phyloP scores from a whole-genome alignment of 1,284 basidiomycete genomes.

The Ganoderma meredithae region DNA sequence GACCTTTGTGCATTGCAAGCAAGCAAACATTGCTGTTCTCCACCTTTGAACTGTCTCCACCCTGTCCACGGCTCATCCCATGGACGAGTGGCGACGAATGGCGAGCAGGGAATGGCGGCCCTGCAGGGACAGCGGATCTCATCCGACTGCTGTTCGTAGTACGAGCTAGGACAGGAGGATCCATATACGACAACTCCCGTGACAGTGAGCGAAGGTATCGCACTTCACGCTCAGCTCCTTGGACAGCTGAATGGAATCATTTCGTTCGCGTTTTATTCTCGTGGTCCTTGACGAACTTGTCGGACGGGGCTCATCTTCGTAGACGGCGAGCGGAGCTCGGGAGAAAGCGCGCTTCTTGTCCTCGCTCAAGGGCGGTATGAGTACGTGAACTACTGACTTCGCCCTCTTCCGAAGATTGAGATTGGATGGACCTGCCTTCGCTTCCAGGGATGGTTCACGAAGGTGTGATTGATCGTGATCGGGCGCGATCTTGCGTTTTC shows the following conservation, averaged over 20 bases:
- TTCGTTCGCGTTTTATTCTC: background rate
- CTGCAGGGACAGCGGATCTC: background rate
- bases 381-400: background rate
- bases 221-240: background rate
- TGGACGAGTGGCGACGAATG: background rate
- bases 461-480: background rate
- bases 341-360: background rate
- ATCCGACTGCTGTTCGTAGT: background rate
- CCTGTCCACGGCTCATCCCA: background rate
- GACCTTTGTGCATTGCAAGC: background rate
- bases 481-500: conserved; percentile 4
- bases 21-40: background rate
- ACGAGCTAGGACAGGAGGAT: background rate
- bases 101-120: background rate
- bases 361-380: background rate
- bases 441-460: background rate
- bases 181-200: background rate
- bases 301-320: background rate
- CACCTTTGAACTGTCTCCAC: background rate
- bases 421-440: background rate
- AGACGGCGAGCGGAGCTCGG: background rate
- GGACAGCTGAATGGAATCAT: background rate
- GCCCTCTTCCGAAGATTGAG: background rate
- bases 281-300: background rate
- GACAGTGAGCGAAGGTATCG: background rate